Conservation (phyloP, 2,329 filamentous ascomycete genomes). For the Botryotinia convoluta region DNA sequence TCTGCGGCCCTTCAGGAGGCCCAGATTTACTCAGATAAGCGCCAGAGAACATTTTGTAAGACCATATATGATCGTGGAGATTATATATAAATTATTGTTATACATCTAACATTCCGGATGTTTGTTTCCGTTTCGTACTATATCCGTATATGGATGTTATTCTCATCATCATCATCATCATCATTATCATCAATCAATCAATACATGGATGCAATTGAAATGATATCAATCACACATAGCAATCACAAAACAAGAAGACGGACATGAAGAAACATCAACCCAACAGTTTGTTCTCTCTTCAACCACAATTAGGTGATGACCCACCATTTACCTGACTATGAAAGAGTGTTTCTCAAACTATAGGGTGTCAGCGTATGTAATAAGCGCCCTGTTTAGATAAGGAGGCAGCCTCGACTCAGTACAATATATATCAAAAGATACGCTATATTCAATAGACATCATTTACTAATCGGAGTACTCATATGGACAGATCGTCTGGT, state of each 20-base stretch:
- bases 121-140: not conserved
- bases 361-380: constrained; percentile 7
- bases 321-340: not conserved
- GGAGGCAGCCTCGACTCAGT: not conserved
- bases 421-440: not conserved
- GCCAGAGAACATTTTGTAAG: constrained; percentile 5
- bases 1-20: constrained; percentile 16
- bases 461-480: not conserved
- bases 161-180: not conserved
- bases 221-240: not conserved
- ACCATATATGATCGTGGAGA: not conserved
- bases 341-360: not conserved
- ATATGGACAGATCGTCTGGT: not conserved
- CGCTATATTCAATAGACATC: not conserved
- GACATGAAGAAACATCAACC: not conserved
- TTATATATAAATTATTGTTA: not conserved
- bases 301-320: not conserved
- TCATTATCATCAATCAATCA: not conserved
- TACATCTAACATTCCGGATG: not conserved
- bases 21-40: constrained; percentile 20
- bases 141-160: not conserved
- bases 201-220: not conserved
- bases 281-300: not conserved
- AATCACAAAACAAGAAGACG: not conserved
- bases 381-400: constrained; percentile 16